Evolutionary conservation across 2,329 filamentous ascomycete genomes (phyloP), one percentile per base, ranked within the genome.

Genomic region (Graphilbum ipis-grandicollis): DNA sequence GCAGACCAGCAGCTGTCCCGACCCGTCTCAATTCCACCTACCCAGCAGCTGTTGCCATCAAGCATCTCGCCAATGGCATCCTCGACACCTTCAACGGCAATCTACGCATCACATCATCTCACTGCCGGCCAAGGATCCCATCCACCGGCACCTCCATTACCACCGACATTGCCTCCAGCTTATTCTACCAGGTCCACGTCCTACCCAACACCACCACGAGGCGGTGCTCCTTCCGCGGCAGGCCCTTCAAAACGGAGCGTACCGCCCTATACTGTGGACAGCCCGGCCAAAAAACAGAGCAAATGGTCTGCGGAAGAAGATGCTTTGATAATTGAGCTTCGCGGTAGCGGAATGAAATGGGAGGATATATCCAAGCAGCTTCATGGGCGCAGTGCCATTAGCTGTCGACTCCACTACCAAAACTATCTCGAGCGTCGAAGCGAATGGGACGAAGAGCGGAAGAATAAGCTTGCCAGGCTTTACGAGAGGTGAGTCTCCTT

Each of bases 301-400:
- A 96, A 96, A 58, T 96, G 90, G 90, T 92, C 83, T 5, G 67
- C 79, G 1, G 84, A 94, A 43, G 88, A 96, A 56, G 85, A 96
- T 56, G 74, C 80, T n/a, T 63, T 90, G 34, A 93, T 93, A 48
- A 93, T 94, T 49, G 82, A 92, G 55, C 70, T 96, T 43, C 75
- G 88, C 40, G 83, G 84, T 28, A 77, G 77, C 48, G 82, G 83
- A 9, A 93, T 94, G 84, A 96, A 96, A 54, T 96, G 88, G 90
- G 88, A 96, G 53, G 88, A 96, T 56, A 94, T 96, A 49, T 92
- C 84, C 43, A 92, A 88, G 61, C 73, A 79, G 38, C 63, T 96
- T 35, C 86, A 85, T 3, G 88, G 88, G 43, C 74, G 90, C 48
- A 94, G 85, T 57, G 79, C 85, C 39, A 94, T 94, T 50, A 93